Evolutionary conservation across 305 asterid species (phyloP).

Genomic region (Lippia alba): DNA sequence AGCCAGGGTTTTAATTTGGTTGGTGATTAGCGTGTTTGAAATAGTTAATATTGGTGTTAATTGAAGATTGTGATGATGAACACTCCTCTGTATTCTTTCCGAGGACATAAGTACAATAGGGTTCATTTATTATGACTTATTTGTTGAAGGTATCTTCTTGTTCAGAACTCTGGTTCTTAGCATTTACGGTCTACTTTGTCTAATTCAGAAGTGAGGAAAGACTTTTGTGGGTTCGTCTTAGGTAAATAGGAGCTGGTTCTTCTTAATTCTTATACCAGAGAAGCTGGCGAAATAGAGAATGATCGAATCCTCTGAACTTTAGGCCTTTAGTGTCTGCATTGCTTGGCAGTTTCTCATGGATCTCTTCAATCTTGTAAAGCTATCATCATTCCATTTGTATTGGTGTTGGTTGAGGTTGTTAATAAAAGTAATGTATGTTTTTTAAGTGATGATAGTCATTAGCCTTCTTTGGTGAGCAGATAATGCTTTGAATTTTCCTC

Average conservation of each 20-base stretch:
- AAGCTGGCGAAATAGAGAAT: neutral
- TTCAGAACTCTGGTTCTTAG: neutral
- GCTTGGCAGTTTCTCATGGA: neutral
- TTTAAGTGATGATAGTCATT: neutral
- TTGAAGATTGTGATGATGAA: neutral
- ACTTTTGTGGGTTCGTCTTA: neutral
- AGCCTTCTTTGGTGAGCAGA: neutral
- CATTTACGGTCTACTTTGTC: neutral
- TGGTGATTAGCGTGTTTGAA: neutral
- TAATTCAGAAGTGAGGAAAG: neutral
- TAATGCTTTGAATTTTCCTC: neutral
- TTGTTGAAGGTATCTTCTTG: slow-evolving; percentile 10
- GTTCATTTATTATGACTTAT: slow-evolving; percentile 3
- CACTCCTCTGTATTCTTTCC: neutral
- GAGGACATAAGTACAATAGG: neutral
- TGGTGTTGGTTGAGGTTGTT: slow-evolving; percentile 1
- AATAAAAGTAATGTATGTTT: neutral
- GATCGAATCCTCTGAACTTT: neutral
- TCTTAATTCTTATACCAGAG: slow-evolving; percentile 1
- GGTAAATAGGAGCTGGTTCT: neutral
- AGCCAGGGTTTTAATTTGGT: neutral
- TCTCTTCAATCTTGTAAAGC: neutral
- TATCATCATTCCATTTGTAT: neutral
- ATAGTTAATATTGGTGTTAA: neutral
- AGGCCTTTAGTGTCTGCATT: neutral